A percentile compares a stretch with the other conserved stretches of the same genome.
Conservation (phyloP, 73 alveolate genomes). For the Symbiodinium natans region DNA sequence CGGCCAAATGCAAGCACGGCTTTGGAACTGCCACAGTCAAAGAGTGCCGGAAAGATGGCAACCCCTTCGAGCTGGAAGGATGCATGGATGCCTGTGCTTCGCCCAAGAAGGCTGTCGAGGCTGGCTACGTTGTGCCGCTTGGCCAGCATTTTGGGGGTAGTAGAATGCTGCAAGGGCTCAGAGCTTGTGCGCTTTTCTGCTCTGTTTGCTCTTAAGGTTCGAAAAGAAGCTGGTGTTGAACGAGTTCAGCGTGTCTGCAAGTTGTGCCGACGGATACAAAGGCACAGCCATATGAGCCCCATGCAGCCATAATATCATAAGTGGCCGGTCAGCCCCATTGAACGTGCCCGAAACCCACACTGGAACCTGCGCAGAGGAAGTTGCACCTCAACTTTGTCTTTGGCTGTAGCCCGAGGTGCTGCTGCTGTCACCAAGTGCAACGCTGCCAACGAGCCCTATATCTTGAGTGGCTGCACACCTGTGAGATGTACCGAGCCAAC, state of each 20-base stretch:
- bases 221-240: background rate
- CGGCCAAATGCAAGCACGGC: slow-evolving; percentile 40
- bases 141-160: too few relatives aligned
- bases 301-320: too few relatives aligned
- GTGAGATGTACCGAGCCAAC: slow-evolving; percentile 68
- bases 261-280: slow-evolving; percentile 54
- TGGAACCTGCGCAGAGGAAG: too few relatives aligned
- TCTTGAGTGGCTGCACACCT: slow-evolving; percentile 42
- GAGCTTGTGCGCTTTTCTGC: too few relatives aligned
- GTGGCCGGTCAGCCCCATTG: too few relatives aligned
- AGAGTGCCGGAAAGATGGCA: slow-evolving; percentile 40
- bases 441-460: background rate
- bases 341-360: too few relatives aligned
- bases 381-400: too few relatives aligned
- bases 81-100: background rate
- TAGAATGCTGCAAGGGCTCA: too few relatives aligned
- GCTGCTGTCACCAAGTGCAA: slow-evolving; percentile 8
- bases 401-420: too few relatives aligned
- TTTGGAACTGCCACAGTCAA: background rate
- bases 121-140: slow-evolving; percentile 59
- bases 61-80: slow-evolving; percentile 44
- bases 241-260: slow-evolving; percentile 51
- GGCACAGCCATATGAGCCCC: slow-evolving; percentile 36
- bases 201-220: background rate
- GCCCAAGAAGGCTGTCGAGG: background rate